Conservation (phyloP, 1,284 basidiomycete species). For the Puccinia hordei region DNA sequence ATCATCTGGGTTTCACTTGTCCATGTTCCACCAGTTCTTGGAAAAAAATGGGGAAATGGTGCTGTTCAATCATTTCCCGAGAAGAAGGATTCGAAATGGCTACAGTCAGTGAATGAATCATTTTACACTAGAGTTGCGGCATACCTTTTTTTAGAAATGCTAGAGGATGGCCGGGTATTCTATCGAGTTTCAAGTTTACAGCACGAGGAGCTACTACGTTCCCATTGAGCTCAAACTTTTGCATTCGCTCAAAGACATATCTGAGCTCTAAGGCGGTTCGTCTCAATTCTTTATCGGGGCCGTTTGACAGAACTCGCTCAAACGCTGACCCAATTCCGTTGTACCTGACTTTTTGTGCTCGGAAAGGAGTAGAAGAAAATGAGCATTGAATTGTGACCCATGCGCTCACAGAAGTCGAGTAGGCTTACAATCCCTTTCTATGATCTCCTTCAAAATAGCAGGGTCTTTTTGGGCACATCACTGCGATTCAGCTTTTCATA, state of each 20-base stretch:
- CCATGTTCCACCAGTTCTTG: background rate
- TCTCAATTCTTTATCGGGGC: slow-evolving; percentile 10
- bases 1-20: background rate
- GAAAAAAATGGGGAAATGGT: background rate
- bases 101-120: background rate
- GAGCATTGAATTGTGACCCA: background rate
- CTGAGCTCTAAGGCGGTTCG: background rate
- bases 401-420: background rate
- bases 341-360: background rate
- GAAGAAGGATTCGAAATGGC: background rate
- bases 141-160: background rate
- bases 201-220: background rate
- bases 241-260: background rate
- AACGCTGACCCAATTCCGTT: background rate
- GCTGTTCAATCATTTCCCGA: background rate
- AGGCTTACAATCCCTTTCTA: background rate
- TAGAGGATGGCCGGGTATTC: background rate
- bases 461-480: background rate
- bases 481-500: background rate
- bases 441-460: background rate
- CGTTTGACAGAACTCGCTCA: slow-evolving; percentile 7
- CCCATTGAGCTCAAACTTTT: background rate
- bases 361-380: background rate
- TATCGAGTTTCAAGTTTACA: background rate
- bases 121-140: background rate